Evolutionary conservation across 2,329 filamentous ascomycete genomes (phyloP).

Genomic region (Monilinia fructicola): DNA sequence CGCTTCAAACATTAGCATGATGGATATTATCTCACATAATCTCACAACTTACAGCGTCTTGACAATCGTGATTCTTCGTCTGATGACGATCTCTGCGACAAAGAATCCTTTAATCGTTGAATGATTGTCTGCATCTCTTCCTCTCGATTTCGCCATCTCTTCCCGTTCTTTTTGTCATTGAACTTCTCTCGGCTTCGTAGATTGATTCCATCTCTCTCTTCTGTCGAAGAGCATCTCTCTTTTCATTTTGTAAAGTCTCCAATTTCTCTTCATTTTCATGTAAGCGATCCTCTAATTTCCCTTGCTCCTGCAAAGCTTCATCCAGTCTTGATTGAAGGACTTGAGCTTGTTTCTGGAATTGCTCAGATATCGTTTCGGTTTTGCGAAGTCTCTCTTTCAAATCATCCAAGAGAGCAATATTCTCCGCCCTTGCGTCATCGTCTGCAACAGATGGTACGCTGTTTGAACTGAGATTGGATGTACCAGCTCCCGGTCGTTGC

Average conservation of each 20-base stretch:
- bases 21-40: background rate
- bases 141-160: conserved; percentile 76
- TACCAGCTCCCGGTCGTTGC: conserved; percentile 51
- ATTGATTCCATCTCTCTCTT: conserved; percentile 89
- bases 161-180: conserved; percentile 92
- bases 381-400: conserved; percentile 79
- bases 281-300: conserved; percentile 79
- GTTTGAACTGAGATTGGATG: conserved; percentile 38
- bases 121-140: conserved; percentile 90
- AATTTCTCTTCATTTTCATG: conserved; percentile 85
- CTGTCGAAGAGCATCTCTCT: conserved; percentile 78
- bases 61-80: conserved; percentile 56
- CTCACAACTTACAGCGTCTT: conserved; percentile 53
- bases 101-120: conserved; percentile 84
- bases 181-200: conserved; percentile 85
- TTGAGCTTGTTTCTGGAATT: conserved; percentile 79
- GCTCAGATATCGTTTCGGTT: conserved; percentile 74
- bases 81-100: conserved; percentile 69
- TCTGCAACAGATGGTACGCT: conserved; percentile 51
- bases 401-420: conserved; percentile 76
- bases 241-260: conserved; percentile 78
- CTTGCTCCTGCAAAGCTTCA: conserved; percentile 79
- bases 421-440: conserved; percentile 76
- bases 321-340: conserved; percentile 84
- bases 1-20: conserved; percentile 34